Evolutionary conservation across 2,329 filamentous ascomycete species (phyloP).

Genomic region (Arthrobotrys sinensis): DNA sequence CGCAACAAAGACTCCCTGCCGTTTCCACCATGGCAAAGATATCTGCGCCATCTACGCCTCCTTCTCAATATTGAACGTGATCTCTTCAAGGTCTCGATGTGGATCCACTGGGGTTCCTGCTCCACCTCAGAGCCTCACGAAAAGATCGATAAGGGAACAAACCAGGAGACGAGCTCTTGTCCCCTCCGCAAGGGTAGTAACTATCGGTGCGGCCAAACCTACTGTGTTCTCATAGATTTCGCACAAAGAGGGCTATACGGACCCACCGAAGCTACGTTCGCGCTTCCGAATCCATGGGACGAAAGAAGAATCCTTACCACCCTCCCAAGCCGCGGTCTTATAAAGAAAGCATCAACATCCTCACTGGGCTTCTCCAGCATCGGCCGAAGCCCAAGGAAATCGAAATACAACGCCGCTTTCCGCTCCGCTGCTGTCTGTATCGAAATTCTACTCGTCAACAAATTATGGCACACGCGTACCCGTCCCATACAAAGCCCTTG

Average conservation of each 20-base stretch:
- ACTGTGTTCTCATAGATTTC: constrained; percentile 30
- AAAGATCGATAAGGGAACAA: neutral
- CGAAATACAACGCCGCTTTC: neutral
- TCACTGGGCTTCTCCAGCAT: neutral
- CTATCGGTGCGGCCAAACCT: constrained; percentile 19
- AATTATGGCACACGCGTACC: constrained; percentile 12
- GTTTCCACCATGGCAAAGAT: constrained; percentile 17
- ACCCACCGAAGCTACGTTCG: neutral
- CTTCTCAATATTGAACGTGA: constrained; percentile 25
- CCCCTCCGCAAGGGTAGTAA: constrained; percentile 1
- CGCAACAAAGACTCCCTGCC: constrained; percentile 18
- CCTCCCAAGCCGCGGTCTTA: neutral
- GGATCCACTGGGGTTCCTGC: constrained; percentile 21
- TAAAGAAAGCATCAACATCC: neutral
- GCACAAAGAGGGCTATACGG: constrained; percentile 31
- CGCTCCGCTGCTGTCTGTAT: neutral
- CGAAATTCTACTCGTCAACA: constrained; percentile 17
- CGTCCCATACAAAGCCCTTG: constrained; percentile 19
- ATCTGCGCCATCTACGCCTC: constrained; percentile 14
- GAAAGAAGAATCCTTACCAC: neutral
- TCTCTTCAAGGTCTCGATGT: constrained; percentile 25
- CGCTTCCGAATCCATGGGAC: constrained; percentile 7
- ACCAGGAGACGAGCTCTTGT: constrained; percentile 14
- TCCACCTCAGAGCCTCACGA: constrained; percentile 7
- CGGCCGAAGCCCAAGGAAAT: neutral